phyloP scores from a whole-genome alignment of 345 rosid genomes.

The Sonneratia caseolaris region DNA sequence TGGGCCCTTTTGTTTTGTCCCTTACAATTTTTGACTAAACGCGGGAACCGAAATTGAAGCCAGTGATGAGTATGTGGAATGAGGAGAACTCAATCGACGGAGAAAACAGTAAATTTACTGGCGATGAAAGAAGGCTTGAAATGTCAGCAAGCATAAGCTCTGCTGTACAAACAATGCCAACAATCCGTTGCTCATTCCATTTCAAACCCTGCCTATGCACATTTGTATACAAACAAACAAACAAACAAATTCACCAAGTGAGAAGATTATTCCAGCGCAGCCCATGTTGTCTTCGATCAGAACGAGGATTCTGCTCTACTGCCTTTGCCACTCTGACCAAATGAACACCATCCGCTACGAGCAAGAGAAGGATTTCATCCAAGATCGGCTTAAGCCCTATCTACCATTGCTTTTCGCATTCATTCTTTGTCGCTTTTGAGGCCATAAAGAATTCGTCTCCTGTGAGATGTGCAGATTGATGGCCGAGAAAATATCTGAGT shows the following conservation, averaged over 20 bases:
- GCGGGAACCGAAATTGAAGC: no score
- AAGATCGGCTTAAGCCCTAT: not conserved
- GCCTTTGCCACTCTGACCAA: not conserved
- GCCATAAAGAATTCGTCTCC: not conserved
- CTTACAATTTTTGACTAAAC: no score
- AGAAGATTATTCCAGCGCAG: not conserved
- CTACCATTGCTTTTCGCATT: not conserved
- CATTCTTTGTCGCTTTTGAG: not conserved
- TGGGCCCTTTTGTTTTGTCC: conserved; percentile 30
- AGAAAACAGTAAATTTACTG: not conserved
- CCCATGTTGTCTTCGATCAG: not conserved
- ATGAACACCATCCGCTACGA: not conserved
- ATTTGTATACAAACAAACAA: no score
- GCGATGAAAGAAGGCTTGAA: not conserved
- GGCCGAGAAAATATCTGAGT: not conserved
- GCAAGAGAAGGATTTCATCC: not conserved
- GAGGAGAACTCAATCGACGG: not conserved
- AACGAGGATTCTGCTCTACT: not conserved
- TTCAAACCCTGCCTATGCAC: no score
- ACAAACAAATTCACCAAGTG: not conserved
- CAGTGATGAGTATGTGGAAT: no score
- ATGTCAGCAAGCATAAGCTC: not conserved
- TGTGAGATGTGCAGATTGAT: not conserved
- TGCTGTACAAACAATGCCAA: not conserved
- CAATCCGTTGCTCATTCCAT: not conserved